Evolutionary conservation across 2,329 filamentous ascomycete genomes (phyloP).

Genomic region (Magnaporthiopsis rhizophila): DNA sequence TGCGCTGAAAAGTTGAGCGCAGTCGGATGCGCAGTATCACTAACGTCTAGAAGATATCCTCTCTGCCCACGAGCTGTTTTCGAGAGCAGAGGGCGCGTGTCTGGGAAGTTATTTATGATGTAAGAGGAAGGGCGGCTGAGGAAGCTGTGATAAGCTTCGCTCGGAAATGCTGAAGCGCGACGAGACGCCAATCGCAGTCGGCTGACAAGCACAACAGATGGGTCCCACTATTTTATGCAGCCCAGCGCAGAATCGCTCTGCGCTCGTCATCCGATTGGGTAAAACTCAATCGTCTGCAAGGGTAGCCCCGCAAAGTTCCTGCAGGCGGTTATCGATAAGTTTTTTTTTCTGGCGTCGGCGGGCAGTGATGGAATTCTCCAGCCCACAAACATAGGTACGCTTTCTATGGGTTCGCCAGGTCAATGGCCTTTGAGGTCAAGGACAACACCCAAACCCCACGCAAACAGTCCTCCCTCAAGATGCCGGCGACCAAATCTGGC

Average conservation of each 20-base stretch:
- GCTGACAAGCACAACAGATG: background rate
- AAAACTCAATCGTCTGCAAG: background rate
- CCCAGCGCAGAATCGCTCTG: background rate
- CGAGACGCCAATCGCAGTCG: background rate
- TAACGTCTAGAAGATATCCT: background rate
- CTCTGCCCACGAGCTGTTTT: background rate
- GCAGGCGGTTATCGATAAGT: background rate
- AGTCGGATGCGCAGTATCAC: background rate
- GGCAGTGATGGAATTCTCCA: background rate
- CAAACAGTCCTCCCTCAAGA: slow-evolving; percentile 28
- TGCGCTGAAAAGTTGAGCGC: background rate
- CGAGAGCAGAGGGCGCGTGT: background rate
- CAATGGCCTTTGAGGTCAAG: background rate
- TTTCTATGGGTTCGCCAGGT: background rate
- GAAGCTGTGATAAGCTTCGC: background rate
- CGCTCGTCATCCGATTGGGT: background rate
- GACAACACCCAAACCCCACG: background rate
- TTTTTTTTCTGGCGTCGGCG: background rate
- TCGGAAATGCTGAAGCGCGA: background rate
- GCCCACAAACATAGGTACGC: background rate
- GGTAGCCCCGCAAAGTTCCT: background rate
- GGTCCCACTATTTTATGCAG: background rate
- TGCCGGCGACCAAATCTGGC: slow-evolving; percentile 56
- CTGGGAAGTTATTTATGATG: background rate
- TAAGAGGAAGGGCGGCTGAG: background rate